Evolutionary conservation across 768 basidiomycete species (phyloP), one percentile per base, ranked within the genome.

Genomic region (Amanita thiersii): DNA sequence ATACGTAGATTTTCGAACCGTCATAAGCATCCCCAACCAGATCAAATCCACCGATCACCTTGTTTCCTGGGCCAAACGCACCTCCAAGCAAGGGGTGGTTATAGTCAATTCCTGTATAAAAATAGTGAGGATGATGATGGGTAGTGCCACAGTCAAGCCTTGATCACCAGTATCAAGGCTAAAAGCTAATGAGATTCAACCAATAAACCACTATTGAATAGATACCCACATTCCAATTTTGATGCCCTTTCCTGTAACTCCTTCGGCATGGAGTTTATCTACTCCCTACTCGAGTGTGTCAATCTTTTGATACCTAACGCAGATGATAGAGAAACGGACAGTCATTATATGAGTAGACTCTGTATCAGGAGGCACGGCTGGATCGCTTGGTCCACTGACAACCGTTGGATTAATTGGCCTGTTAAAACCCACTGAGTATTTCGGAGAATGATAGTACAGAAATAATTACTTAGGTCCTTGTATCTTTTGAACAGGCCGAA

Each of bases 231-330:
- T 75, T 46, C 71, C 83, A 41, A 87, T 69, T 50, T 80, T 81
- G 56, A 83, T 63, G 2, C 81, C 81, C 29, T 68, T 68, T 9
- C 85, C 83, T 20, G 66, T 65, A 50, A 77, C 68, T 1, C 79
- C 81, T 46, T 69, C 52, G 3, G 77, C 76, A 52, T 85, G 81
- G 14, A 81, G 64, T 46, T 70, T 73, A 50, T 82, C 75, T 1
- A 82, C 81, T 14, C 78, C 75, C 74, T 77, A 39, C 17, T 23
- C 30, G 25, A 36, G 23, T 19, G 4, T 12, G n/a, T 21, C 6
- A 17, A 10, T 34, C 9, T 8, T 21, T 5, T 25, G 34, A 23
- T 37, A 26, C 20, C 39, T 19, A 14, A n/a, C 5, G 68, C 4
- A 21, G 3, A 19, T 44, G 28, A 25, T 39, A 20, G 19, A 29